phyloP scores from a whole-genome alignment of 2,329 filamentous ascomycete genomes.

The Colletotrichum tamarilloi region DNA sequence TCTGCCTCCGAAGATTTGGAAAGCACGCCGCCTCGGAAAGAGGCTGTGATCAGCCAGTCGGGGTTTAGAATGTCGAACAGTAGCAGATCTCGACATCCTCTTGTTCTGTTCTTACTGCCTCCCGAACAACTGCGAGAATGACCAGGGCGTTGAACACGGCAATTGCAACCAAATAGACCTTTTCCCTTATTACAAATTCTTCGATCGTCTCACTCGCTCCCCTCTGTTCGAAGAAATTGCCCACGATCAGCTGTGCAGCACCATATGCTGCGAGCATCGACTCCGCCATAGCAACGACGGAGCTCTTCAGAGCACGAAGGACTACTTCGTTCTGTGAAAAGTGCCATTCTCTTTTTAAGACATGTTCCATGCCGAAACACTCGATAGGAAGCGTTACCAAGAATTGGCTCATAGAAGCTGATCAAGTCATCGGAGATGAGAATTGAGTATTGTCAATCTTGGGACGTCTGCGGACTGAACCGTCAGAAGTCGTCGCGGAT shows the following conservation, averaged over 20 bases:
- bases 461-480: slow-evolving; percentile 35
- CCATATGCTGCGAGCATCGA: slow-evolving; percentile 45
- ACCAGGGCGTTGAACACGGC: slow-evolving; percentile 9
- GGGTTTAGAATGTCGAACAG: background rate
- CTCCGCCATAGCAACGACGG: slow-evolving; percentile 37
- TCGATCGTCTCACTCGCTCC: slow-evolving; percentile 35
- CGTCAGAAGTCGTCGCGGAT: slow-evolving; percentile 38
- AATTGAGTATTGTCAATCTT: slow-evolving; percentile 42
- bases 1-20: background rate
- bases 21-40: background rate
- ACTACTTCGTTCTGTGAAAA: slow-evolving; percentile 6
- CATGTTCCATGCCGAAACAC: slow-evolving; percentile 38
- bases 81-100: background rate
- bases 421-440: slow-evolving; percentile 50
- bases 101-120: background rate
- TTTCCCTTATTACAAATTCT: slow-evolving; percentile 16
- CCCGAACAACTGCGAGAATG: background rate
- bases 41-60: background rate
- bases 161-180: slow-evolving; percentile 1
- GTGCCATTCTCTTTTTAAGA: slow-evolving; percentile 9
- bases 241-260: slow-evolving; percentile 48
- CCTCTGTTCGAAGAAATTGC: slow-evolving; percentile 24
- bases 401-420: slow-evolving; percentile 48
- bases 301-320: slow-evolving; percentile 34
- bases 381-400: slow-evolving; percentile 48